Percentiles rank a stretch among this genome's conserved stretches.
Conservation (phyloP, 164 flowering plant genomes). For the Hamamelis virginiana region DNA sequence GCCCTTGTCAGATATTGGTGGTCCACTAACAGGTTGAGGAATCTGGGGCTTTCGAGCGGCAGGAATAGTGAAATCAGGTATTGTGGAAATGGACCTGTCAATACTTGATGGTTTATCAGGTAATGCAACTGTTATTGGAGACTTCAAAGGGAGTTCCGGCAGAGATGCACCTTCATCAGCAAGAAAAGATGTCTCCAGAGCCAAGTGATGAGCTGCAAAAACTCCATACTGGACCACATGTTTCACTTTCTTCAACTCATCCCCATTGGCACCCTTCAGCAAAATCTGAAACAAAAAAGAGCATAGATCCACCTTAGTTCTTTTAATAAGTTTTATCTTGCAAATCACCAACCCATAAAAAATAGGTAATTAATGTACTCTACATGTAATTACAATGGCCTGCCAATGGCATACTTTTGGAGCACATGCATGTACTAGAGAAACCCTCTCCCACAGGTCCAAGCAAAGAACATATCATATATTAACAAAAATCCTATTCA, state of each 20-base stretch:
- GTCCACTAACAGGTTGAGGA: conserved; percentile 32
- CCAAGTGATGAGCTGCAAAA: conserved; percentile 98
- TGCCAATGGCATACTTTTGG: neutral
- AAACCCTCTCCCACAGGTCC: neutral
- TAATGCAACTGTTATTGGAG: conserved; percentile 86
- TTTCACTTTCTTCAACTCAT: conserved; percentile 93
- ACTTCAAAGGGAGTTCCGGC: conserved; percentile 75
- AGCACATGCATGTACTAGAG: neutral
- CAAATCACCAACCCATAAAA: neutral
- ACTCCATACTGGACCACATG: conserved; percentile 92
- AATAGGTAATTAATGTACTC: neutral
- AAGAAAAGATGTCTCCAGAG: conserved; percentile 94
- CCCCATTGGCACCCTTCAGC: conserved; percentile 87
- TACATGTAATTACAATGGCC: neutral
- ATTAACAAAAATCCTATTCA: neutral
- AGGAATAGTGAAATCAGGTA: conserved; percentile 68
- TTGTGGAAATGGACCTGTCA: conserved; percentile 79
- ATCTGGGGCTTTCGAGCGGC: conserved; percentile 34
- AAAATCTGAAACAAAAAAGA: conserved; percentile 56
- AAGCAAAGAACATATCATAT: neutral
- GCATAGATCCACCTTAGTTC: neutral
- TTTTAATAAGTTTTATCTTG: neutral
- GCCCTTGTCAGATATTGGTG: conserved; percentile 29
- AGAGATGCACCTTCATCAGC: conserved; percentile 98
- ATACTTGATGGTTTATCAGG: conserved; percentile 70